phyloP scores from a whole-genome alignment of 2,329 filamentous ascomycete species.

The Aspergillus neotritici region DNA sequence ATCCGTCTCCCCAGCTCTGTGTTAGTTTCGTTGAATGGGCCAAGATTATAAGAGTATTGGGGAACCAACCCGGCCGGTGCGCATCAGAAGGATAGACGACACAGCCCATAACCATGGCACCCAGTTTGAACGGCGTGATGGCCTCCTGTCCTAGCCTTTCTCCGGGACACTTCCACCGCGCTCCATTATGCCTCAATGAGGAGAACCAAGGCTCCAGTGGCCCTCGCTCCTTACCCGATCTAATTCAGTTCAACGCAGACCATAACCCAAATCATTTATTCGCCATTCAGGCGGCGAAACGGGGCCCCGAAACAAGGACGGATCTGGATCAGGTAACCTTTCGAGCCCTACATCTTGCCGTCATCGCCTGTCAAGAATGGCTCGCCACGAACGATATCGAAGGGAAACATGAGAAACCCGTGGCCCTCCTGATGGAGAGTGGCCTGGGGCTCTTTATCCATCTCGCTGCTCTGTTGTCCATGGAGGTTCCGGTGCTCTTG shows the following conservation, averaged over 20 bases:
- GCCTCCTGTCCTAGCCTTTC: too few relatives aligned
- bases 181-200: too few relatives aligned
- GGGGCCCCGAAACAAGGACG: neutral
- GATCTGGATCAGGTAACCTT: neutral
- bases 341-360: neutral
- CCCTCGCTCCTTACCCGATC: neutral
- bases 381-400: neutral
- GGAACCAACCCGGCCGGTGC: too few relatives aligned
- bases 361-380: neutral
- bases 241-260: conserved; percentile 3
- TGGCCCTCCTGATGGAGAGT: conserved; percentile 4
- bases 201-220: too few relatives aligned
- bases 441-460: conserved; percentile 1
- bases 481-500: conserved; percentile 2
- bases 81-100: too few relatives aligned
- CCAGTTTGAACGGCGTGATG: too few relatives aligned
- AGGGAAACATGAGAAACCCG: neutral
- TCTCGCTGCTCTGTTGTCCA: neutral
- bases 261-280: conserved; percentile 1
- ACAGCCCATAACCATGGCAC: too few relatives aligned
- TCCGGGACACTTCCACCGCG: too few relatives aligned
- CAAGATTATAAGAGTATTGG: too few relatives aligned
- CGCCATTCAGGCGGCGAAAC: neutral
- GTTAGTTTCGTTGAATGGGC: too few relatives aligned
- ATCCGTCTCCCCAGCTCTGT: too few relatives aligned